These are phyloP conservation scores for Arthrobotrys entomopaga DNA, from an alignment of 2,329 filamentous ascomycete genomes.

Conservation along the genomic window DNA sequence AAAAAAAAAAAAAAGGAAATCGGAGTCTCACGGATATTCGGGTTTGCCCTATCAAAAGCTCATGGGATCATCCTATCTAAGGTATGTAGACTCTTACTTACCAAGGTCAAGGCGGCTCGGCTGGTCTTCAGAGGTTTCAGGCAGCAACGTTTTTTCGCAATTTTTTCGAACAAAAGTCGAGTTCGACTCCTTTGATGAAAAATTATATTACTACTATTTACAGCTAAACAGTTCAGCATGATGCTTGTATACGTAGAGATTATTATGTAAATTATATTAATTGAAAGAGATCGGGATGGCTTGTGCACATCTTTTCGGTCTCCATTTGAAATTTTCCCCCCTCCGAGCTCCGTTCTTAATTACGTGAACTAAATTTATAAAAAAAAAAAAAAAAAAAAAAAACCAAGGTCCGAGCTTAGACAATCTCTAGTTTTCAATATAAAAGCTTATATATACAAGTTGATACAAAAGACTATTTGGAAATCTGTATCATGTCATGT, in stretches of 20 bases:
- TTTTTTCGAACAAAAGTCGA: slow-evolving; percentile 18
- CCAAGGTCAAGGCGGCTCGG: slow-evolving; percentile 33
- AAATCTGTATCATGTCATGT: too few species aligned
- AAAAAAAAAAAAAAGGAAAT: too few species aligned
- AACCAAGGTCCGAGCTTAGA: slow-evolving; percentile 10
- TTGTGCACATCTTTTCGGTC: too few species aligned
- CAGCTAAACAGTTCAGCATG: too few species aligned
- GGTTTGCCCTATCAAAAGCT: too few species aligned
- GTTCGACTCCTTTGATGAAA: too few species aligned
- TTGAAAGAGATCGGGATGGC: not conserved
- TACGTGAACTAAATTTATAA: not conserved
- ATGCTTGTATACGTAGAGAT: slow-evolving; percentile 30
- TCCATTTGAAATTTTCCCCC: not conserved
- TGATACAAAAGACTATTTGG: too few species aligned
- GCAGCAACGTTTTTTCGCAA: slow-evolving; percentile 50
- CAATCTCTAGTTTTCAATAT: not conserved
- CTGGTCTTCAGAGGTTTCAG: slow-evolving; percentile 50
- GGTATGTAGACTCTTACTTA: not conserved
- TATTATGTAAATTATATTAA: slow-evolving; percentile 3
- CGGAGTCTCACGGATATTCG: too few species aligned
- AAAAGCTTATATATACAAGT: too few species aligned
- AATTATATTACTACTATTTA: too few species aligned
- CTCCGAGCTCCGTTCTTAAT: not conserved
- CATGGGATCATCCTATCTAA: slow-evolving; percentile 9
- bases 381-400: too few species aligned